Percentiles rank a stretch among this genome's conserved stretches.
These are phyloP conservation scores for Erysimum pusillum DNA, from an alignment of 441 rosid genomes.

Conservation along the genomic window DNA sequence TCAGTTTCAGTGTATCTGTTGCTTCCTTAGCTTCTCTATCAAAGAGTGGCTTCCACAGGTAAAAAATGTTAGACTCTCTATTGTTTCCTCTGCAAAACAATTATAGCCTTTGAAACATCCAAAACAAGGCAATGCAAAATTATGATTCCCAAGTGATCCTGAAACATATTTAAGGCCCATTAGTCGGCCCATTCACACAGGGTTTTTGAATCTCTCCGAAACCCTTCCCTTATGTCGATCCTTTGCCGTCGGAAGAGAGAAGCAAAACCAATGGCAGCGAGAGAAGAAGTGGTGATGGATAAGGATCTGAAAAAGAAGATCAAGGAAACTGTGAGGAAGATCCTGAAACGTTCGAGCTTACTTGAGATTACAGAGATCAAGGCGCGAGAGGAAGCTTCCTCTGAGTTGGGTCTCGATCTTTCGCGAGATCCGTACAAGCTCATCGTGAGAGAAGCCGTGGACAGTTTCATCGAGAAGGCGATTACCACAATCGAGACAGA, in stretches of 20 bases:
- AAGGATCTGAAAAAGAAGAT: conserved; percentile 47
- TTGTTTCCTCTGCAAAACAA: too few species aligned
- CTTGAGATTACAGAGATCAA: conserved; percentile 51
- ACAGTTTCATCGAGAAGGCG: conserved; percentile 48
- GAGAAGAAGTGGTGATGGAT: conserved; percentile 35
- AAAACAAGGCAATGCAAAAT: too few species aligned
- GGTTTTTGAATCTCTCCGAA: not conserved
- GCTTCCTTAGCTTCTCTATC: too few species aligned
- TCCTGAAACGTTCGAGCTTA: conserved; percentile 48
- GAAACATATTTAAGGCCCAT: too few species aligned
- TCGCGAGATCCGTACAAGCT: conserved; percentile 49
- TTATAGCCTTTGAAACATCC: too few species aligned
- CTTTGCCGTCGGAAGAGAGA: not conserved
- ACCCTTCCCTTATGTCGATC: not conserved
- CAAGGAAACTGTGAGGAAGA: conserved; percentile 46
- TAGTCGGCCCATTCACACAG: too few species aligned
- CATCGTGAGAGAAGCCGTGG: conserved; percentile 48
- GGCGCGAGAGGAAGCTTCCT: conserved; percentile 52
- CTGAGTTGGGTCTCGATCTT: conserved; percentile 50
- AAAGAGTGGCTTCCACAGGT: too few species aligned
- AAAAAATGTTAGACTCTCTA: too few species aligned
- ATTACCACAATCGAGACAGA: conserved; percentile 31
- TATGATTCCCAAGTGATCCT: too few species aligned
- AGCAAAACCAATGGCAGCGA: conserved; percentile 11
- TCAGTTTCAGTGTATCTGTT: too few species aligned